These are phyloP conservation scores for Pythium aristosporum DNA, from an alignment of 352 stramenopile species.

Conservation along the genomic window DNA sequence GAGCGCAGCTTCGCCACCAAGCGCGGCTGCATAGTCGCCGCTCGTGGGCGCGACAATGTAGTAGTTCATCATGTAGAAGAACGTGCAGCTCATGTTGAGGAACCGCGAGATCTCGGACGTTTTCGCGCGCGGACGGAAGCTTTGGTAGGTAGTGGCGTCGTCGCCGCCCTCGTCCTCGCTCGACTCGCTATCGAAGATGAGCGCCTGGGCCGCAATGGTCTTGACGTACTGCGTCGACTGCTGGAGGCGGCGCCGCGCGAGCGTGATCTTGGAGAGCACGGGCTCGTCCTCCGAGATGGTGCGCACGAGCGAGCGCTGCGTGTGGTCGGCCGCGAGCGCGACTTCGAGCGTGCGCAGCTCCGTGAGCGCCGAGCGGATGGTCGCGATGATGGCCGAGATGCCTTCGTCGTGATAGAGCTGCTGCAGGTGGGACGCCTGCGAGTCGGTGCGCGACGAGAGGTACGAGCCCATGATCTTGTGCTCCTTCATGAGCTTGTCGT, in stretches of 20 bases:
- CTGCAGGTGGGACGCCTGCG: conserved; percentile 80
- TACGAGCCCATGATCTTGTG: conserved; percentile 88
- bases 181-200: conserved; percentile 83
- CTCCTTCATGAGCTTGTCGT: conserved; percentile 83
- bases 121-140: conserved; percentile 50
- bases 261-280: conserved; percentile 65
- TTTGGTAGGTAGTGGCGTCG: conserved; percentile 35
- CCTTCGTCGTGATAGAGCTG: conserved; percentile 86
- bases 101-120: conserved; percentile 67
- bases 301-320: conserved; percentile 28
- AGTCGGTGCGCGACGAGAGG: conserved; percentile 75
- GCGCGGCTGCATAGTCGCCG: conserved; percentile 87
- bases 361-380: conserved; percentile 64
- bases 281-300: conserved; percentile 78
- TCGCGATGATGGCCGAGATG: conserved; percentile 87
- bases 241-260: conserved; percentile 63
- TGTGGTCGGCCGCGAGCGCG: conserved; percentile 16
- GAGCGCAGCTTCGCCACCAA: conserved; percentile 88
- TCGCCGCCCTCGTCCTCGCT: conserved; percentile 81
- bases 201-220: conserved; percentile 71
- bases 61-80: conserved; percentile 99
- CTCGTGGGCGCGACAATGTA: conserved; percentile 96
- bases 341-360: conserved; percentile 62
- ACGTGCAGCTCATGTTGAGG: conserved; percentile 94
- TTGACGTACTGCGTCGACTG: conserved; percentile 86